Evolutionary conservation across 495 filamentous ascomycete species (phyloP), one percentile per base, ranked within the genome.

Genomic region (Viridothelium virens): DNA sequence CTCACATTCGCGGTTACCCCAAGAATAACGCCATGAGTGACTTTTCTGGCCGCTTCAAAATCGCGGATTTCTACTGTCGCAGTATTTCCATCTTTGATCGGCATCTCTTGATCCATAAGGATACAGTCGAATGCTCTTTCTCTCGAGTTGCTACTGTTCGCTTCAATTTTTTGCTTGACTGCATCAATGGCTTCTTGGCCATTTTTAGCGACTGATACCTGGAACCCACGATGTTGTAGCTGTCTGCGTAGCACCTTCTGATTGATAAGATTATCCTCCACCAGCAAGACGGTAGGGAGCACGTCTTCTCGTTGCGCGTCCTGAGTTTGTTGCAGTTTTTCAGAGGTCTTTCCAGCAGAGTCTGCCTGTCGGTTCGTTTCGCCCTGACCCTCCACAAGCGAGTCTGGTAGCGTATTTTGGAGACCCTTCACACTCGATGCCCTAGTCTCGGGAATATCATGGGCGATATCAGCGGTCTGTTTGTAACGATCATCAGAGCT

Each of bases 61-160:
- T 70, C 65, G 5, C 75, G 65, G 10, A 77, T 75, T 63, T 66
- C 56, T 1, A 38, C 48, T 2, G 70, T 68, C 5, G 67, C 67
- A 0, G 71, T 66, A 10, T 74, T 69, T 46, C 75, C 75, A 63
- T 75, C 67, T 69, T 76, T 72, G 18, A 75, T 66, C 1, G 75
- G 75, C 75, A 77, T 77, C 56, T 77, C 72, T 67, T 67, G 65
- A 59, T 77, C 75, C 74, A 77, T 75, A 7, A 77, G 69, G 3
- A 77, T 68, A 37, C 75, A 47, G 44, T 67, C 68, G 44, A 69
- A 65, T 61, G 64, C 38, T 2, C 38, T 62, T 34, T n/a, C 31
- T 34, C 38, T 63, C 1, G 65, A 41, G 25, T 64, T 12, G 7
- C 6, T 14, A 36, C 18, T 3, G 31, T 38, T 61, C 16, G 16